Conservation (phyloP, 148 eudicot species). For the Rhododendron williamsianum region DNA sequence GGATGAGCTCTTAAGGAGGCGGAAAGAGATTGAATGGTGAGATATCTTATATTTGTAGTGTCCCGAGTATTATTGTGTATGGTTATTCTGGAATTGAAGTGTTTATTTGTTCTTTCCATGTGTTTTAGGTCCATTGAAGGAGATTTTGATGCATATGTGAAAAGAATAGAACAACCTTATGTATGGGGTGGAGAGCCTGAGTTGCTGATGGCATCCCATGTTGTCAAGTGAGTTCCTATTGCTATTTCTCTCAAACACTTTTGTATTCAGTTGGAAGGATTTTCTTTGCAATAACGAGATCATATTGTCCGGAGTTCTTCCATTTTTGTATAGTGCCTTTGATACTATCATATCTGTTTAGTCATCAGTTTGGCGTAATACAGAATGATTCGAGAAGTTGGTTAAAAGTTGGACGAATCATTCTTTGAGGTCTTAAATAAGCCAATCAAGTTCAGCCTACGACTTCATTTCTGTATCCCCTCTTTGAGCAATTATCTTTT, state of each 20-base stretch:
- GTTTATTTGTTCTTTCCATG: neutral
- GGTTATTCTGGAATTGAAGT: neutral
- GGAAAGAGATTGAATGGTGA: conserved; percentile 64
- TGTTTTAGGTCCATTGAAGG: conserved; percentile 61
- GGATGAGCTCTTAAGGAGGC: conserved; percentile 73
- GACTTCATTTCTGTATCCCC: neutral
- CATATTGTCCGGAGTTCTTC: neutral
- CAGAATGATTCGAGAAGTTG: neutral
- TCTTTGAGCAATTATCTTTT: neutral
- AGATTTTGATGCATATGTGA: conserved; percentile 66
- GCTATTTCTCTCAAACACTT: neutral
- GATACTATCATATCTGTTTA: neutral
- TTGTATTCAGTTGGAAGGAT: neutral
- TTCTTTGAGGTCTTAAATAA: neutral
- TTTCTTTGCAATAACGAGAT: neutral
- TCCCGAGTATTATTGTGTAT: neutral
- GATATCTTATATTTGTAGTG: neutral
- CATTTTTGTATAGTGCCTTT: neutral
- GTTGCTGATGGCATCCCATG: conserved; percentile 70
- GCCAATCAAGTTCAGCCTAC: neutral
- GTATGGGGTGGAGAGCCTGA: conserved; percentile 88
- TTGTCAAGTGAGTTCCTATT: conserved; percentile 45
- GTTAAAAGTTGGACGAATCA: neutral
- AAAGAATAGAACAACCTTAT: conserved; percentile 54
- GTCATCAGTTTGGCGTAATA: neutral